phyloP scores from a whole-genome alignment of 345 rosid genomes.

The Heritiera fomes region DNA sequence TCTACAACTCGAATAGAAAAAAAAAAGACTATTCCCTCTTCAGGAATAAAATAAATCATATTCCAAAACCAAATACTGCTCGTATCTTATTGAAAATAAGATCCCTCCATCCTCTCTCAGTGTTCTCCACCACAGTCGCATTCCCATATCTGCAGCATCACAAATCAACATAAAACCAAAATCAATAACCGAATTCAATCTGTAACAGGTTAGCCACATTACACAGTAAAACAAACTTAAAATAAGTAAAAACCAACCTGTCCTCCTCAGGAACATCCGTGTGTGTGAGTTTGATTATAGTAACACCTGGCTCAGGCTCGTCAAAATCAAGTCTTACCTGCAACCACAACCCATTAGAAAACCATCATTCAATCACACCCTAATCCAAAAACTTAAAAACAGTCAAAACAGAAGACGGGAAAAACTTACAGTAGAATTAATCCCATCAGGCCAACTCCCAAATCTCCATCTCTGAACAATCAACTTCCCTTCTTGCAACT shows the following conservation, averaged over 20 bases:
- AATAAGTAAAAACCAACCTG: conserved; percentile 47
- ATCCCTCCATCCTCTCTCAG: conserved; percentile 96
- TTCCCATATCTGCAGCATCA: conserved; percentile 86
- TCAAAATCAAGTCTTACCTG: conserved; percentile 75
- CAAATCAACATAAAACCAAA: not conserved
- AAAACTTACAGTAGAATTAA: conserved; percentile 68
- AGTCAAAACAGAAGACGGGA: not conserved
- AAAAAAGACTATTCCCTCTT: not conserved
- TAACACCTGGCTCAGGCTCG: conserved; percentile 85
- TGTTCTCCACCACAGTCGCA: conserved; percentile 91
- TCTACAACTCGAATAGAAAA: not conserved
- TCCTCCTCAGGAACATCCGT: conserved; percentile 90
- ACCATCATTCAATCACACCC: conserved; percentile 11
- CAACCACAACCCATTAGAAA: conserved; percentile 17
- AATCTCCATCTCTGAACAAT: conserved; percentile 94
- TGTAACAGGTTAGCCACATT: not conserved
- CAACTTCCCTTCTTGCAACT: conserved; percentile 83
- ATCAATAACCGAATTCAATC: not conserved
- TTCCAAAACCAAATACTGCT: conserved; percentile 87
- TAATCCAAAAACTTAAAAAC: not conserved
- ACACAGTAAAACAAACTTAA: not conserved
- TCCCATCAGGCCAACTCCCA: conserved; percentile 97
- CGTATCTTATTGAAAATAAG: conserved; percentile 85
- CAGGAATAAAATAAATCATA: conserved; percentile 34
- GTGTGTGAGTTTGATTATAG: conserved; percentile 70